A percentile compares a stretch with the other conserved stretches of the same genome.
Conservation (phyloP, 2,329 filamentous ascomycete genomes). For the Sporothrix euskadiensis region DNA sequence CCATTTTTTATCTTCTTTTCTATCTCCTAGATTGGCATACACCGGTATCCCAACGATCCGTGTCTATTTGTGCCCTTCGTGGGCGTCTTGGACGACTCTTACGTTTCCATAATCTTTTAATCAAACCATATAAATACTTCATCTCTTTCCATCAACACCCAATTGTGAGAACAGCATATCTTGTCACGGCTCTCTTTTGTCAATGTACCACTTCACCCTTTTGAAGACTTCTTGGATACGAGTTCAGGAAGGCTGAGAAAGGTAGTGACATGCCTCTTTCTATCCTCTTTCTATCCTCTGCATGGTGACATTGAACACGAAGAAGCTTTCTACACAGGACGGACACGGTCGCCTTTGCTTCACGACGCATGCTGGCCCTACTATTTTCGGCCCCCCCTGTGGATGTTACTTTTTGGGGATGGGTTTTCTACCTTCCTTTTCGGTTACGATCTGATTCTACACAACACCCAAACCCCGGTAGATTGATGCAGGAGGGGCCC, state of each 20-base stretch:
- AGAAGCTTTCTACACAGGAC: neutral
- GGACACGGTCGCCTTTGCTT: neutral
- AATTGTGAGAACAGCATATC: too few species aligned
- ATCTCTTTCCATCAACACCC: too few species aligned
- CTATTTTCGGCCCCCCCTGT: neutral
- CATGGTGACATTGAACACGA: neutral
- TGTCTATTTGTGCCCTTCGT: neutral
- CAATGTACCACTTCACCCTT: neutral
- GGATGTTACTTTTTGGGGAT: neutral
- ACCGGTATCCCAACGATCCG: neutral
- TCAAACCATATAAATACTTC: neutral
- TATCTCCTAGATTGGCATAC: neutral
- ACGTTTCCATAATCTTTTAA: neutral
- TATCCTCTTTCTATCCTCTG: neutral
- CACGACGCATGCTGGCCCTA: neutral
- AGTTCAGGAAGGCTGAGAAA: neutral
- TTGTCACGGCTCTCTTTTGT: neutral
- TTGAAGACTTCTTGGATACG: too few species aligned
- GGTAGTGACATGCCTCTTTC: neutral
- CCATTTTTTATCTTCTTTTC: neutral
- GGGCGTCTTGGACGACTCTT: neutral
- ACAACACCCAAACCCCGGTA: neutral
- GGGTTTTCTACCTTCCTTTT: slow-evolving; percentile 12
- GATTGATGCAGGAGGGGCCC: slow-evolving; percentile 7
- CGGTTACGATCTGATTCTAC: slow-evolving; percentile 5